These are phyloP conservation scores for Phytophthora podocarpi DNA, from an alignment of 352 stramenopile genomes.

Conservation along the genomic window DNA sequence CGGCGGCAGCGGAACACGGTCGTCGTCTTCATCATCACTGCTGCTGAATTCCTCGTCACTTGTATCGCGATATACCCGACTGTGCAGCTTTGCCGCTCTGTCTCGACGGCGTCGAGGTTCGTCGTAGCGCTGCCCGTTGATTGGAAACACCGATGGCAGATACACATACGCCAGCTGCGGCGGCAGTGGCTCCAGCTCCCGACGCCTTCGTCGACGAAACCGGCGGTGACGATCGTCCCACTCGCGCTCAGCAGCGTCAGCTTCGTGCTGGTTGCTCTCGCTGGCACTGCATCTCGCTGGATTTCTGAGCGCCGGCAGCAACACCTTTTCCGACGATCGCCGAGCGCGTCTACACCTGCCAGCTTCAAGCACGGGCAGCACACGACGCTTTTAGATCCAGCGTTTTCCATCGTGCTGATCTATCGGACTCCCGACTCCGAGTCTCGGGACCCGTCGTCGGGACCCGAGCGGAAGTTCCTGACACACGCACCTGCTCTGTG, in stretches of 20 bases:
- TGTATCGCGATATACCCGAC: not conserved
- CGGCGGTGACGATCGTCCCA: slow-evolving; percentile 8
- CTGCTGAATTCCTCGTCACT: not conserved
- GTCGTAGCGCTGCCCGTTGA: not conserved
- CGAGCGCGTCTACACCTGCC: not conserved
- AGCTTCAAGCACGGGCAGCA: slow-evolving; percentile 7
- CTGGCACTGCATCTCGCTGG: not conserved
- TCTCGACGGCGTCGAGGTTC: not conserved
- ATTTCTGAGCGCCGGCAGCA: slow-evolving; percentile 20
- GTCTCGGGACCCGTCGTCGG: no score
- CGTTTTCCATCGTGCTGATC: slow-evolving; percentile 26
- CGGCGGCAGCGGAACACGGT: not conserved
- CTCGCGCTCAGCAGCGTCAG: slow-evolving; percentile 3
- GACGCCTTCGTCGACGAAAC: slow-evolving; percentile 14
- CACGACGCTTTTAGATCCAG: slow-evolving; percentile 19
- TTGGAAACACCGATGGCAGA: slow-evolving; percentile 15
- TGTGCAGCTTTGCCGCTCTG: not conserved
- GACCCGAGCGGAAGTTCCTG: no score
- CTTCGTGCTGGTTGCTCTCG: slow-evolving; percentile 22
- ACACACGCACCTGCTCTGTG: not conserved
- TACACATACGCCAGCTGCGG: slow-evolving; percentile 27
- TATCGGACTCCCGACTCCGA: not conserved
- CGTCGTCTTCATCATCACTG: not conserved
- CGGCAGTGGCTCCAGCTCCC: slow-evolving; percentile 1
- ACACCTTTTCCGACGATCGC: slow-evolving; percentile 14